Evolutionary conservation across 2,329 filamentous ascomycete genomes (phyloP), one percentile per base, ranked within the genome.

Genomic region (Hypoxylon sp.): DNA sequence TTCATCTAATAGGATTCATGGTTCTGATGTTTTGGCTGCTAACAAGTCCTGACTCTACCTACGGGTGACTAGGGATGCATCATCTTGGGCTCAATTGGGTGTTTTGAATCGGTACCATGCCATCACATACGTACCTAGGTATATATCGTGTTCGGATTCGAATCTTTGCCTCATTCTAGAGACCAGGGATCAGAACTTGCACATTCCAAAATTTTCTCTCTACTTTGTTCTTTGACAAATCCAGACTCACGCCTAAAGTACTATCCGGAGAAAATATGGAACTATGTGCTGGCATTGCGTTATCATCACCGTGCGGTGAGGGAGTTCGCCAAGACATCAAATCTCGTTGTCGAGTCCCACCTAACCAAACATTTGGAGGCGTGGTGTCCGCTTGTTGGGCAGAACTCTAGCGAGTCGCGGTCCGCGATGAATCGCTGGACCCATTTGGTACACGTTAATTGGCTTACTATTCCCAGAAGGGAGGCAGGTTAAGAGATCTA

Each of bases 351-450:
- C 58, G 10, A 30, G 64, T 63, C 55, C 65, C 61, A 59, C 65
- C 33, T 44, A 58, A 37, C 59, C 61, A 49, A 61, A 55, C 20
- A 49, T 54, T 57, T 58, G 49, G 44, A 49, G 27, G 58, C 40
- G 49, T 68, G 54, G 64, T 68, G 49, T 53, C 44, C 40, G 57
- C 57, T 65, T 58, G 61, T 70, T 68, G 68, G 68, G 44, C 49
- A 64, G 64, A 59, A 49, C 7, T 40, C 37, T 33, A 35, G 30
- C 37, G 25, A 33, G 31, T 56, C 51, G 37, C 48, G 57, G 30
- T 44, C 53, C 57, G 31, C 13, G 48, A 50, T 33, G 48, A 61
- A 35, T 6, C 20, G 51, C 20, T 58, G 40, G 60, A 31, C 50
- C 58, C 58, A 55, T 62, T 48, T 49, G 40, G 59, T 57, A 33